Percentiles rank a stretch among this genome's conserved stretches.
These are phyloP conservation scores for Claviceps sp. DNA, from an alignment of 2,329 filamentous ascomycete species.

Conservation along the genomic window DNA sequence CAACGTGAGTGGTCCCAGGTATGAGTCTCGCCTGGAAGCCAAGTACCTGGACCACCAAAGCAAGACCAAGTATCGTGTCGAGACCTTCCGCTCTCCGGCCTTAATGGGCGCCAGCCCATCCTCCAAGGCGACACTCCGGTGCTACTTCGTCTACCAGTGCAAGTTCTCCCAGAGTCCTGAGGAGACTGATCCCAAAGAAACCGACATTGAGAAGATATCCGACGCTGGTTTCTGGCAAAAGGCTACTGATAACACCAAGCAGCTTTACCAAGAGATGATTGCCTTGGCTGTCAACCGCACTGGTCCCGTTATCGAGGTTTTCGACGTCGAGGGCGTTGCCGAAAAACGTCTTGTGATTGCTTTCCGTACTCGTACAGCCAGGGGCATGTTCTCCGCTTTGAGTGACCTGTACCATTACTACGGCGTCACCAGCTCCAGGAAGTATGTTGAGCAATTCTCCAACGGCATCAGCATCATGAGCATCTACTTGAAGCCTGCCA, in stretches of 20 bases:
- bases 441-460: conserved; percentile 98
- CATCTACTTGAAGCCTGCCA: conserved; percentile 71
- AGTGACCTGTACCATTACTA: conserved; percentile 99
- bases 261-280: conserved; percentile 91
- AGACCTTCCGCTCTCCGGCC: conserved; percentile 89
- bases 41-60: conserved; percentile 84
- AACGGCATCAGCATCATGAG: conserved; percentile 97
- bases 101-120: conserved; percentile 54
- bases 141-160: conserved; percentile 98
- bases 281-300: conserved; percentile 70
- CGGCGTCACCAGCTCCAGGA: conserved; percentile 85
- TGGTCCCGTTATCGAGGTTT: conserved; percentile 94
- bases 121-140: conserved; percentile 73
- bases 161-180: conserved; percentile 65
- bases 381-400: conserved; percentile 87
- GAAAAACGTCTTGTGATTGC: conserved; percentile 93
- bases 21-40: conserved; percentile 83
- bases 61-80: conserved; percentile 71
- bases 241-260: conserved; percentile 88
- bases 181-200: conserved; percentile 64
- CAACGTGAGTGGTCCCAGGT: conserved; percentile 65
- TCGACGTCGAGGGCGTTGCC: conserved; percentile 78
- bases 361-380: conserved; percentile 83
- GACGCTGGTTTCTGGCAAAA: conserved; percentile 93
- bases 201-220: conserved; percentile 77